These are phyloP conservation scores for Hymenoscyphus repandus DNA, from an alignment of 2,329 filamentous ascomycete genomes.

Conservation along the genomic window DNA sequence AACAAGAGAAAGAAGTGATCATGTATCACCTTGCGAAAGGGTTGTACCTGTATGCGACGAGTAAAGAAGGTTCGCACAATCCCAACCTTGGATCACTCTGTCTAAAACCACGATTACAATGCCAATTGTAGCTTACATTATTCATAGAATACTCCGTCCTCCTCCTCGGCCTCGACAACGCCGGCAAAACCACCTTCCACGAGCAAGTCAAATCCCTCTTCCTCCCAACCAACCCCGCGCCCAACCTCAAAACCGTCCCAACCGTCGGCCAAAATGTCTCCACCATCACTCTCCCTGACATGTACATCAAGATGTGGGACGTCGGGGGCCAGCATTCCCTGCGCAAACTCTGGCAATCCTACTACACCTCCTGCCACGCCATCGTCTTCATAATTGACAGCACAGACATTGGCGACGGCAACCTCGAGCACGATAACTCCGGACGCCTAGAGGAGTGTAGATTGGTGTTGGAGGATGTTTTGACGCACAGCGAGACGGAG, in stretches of 20 bases:
- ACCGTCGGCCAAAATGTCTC: slow-evolving; percentile 97
- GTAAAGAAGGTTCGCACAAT: slow-evolving; percentile 73
- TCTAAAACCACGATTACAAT: too few relatives aligned
- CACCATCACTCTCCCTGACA: slow-evolving; percentile 82
- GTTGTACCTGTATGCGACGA: slow-evolving; percentile 89
- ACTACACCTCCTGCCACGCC: slow-evolving; percentile 89
- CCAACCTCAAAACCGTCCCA: slow-evolving; percentile 79
- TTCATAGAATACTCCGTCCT: slow-evolving; percentile 89
- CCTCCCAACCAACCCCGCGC: slow-evolving; percentile 55
- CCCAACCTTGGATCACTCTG: slow-evolving; percentile 1
- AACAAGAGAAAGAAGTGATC: neutral
- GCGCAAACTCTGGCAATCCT: slow-evolving; percentile 89
- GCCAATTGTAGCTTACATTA: neutral
- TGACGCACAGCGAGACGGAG: slow-evolving; percentile 81
- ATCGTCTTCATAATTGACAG: slow-evolving; percentile 98
- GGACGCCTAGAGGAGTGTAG: slow-evolving; percentile 81
- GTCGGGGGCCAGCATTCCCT: slow-evolving; percentile 89
- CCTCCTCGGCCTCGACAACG: slow-evolving; percentile 94
- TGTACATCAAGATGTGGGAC: slow-evolving; percentile 99
- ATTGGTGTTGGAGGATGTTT: slow-evolving; percentile 81
- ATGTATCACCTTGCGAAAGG: slow-evolving; percentile 98
- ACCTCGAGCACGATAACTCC: slow-evolving; percentile 35
- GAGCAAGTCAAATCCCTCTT: slow-evolving; percentile 92
- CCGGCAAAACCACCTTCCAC: slow-evolving; percentile 96
- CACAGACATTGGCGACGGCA: slow-evolving; percentile 81